phyloP scores from a whole-genome alignment of 176 grass and related monocot genomes.

The Oryza meridionalis region DNA sequence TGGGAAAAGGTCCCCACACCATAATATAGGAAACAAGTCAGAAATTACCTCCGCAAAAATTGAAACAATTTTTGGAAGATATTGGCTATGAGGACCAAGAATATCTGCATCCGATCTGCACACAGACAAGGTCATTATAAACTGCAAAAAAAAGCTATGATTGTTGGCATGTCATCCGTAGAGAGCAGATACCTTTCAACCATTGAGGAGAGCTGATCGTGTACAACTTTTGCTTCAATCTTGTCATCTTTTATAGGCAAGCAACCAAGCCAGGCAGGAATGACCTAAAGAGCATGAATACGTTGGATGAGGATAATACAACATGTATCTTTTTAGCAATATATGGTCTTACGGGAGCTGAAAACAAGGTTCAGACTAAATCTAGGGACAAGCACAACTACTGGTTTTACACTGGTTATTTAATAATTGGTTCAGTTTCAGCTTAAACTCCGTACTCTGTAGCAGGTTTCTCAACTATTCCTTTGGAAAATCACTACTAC shows the following conservation, averaged over 20 bases:
- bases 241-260: slow-evolving; percentile 96
- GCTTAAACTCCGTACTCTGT: neutral
- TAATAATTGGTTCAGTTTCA: neutral
- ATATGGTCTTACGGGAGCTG: neutral
- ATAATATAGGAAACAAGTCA: neutral
- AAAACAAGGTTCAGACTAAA: slow-evolving; percentile 1
- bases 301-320: slow-evolving; percentile 19
- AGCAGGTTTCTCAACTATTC: neutral
- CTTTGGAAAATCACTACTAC: neutral
- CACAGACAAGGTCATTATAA: slow-evolving; percentile 35
- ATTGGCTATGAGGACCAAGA: slow-evolving; percentile 78
- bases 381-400: neutral
- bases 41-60: slow-evolving; percentile 85
- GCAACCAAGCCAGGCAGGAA: slow-evolving; percentile 88
- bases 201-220: slow-evolving; percentile 92
- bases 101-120: slow-evolving; percentile 80
- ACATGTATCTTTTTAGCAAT: slow-evolving; percentile 5
- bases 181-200: slow-evolving; percentile 70
- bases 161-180: slow-evolving; percentile 8
- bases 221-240: slow-evolving; percentile 98
- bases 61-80: slow-evolving; percentile 80
- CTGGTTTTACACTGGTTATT: neutral
- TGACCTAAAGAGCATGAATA: slow-evolving; percentile 53
- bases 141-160: neutral
- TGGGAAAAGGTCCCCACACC: neutral